A percentile compares a stretch with the other conserved stretches of the same genome.
Conservation (phyloP, 495 filamentous ascomycete genomes). For the Margaritispora aquatica region DNA sequence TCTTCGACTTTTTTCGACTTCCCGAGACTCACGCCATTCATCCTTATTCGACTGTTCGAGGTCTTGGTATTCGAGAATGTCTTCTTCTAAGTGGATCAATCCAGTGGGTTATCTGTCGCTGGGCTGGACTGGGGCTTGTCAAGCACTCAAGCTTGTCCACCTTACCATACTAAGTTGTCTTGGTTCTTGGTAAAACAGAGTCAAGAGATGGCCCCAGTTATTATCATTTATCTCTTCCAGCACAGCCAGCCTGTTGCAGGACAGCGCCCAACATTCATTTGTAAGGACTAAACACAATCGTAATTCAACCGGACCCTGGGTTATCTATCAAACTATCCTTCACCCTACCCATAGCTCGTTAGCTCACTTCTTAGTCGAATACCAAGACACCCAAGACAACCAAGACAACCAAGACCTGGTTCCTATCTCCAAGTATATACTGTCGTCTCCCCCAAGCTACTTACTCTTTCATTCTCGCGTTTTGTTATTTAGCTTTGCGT, state of each 20-base stretch:
- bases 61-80: not conserved
- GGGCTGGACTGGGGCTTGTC: too few relatives aligned
- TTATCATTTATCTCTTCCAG: too few relatives aligned
- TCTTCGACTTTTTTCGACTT: not conserved
- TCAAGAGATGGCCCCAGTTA: too few relatives aligned
- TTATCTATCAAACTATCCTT: not conserved
- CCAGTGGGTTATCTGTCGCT: not conserved
- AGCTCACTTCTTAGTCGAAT: not conserved
- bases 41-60: not conserved
- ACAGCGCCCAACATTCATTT: too few relatives aligned
- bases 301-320: not conserved
- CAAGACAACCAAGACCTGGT: not conserved
- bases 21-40: too few relatives aligned
- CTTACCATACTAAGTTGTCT: too few relatives aligned
- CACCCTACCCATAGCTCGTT: too few relatives aligned
- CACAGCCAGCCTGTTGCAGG: too few relatives aligned
- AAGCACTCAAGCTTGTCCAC: too few relatives aligned
- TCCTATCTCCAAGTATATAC: not conserved
- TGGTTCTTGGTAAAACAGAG: too few relatives aligned
- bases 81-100: not conserved
- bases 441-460: not conserved
- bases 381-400: not conserved
- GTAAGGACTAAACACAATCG: not conserved
- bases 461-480: too few relatives aligned
- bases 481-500: too few relatives aligned